Percentiles rank a stretch among this genome's conserved stretches.
phyloP scores from a whole-genome alignment of 495 filamentous ascomycete species.

The Aspergillus saccharolyticus region DNA sequence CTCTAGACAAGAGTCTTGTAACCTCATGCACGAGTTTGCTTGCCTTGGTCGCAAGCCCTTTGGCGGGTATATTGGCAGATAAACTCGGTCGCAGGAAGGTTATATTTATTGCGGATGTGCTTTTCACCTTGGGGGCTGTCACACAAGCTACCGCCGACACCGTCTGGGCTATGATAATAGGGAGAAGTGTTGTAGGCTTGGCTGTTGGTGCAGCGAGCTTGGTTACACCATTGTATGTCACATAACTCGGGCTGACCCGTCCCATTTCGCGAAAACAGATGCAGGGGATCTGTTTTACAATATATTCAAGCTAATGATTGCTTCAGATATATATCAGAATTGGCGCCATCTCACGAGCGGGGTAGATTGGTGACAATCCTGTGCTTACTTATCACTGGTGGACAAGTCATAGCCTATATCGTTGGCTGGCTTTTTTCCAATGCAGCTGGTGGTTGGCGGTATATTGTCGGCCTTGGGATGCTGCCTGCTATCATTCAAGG shows the following conservation, averaged over 20 bases:
- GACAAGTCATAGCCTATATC: slow-evolving; percentile 82
- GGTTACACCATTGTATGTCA: slow-evolving; percentile 65
- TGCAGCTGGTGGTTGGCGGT: slow-evolving; percentile 71
- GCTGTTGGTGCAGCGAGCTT: slow-evolving; percentile 81
- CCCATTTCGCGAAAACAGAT: not conserved
- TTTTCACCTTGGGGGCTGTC: slow-evolving; percentile 73
- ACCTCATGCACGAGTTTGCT: slow-evolving; percentile 77
- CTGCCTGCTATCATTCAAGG: slow-evolving; percentile 69
- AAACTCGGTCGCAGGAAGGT: slow-evolving; percentile 66
- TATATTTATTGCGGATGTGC: slow-evolving; percentile 69
- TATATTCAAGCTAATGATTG: slow-evolving; percentile 7
- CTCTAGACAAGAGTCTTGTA: slow-evolving; percentile 76
- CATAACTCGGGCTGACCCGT: not conserved
- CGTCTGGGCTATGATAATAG: slow-evolving; percentile 70
- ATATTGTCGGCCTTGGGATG: slow-evolving; percentile 84
- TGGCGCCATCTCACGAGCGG: slow-evolving; percentile 68
- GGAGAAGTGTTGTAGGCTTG: slow-evolving; percentile 71
- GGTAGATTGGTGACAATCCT: slow-evolving; percentile 75
- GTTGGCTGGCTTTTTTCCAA: slow-evolving; percentile 62
- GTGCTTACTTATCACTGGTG: slow-evolving; percentile 74
- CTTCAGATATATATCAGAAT: slow-evolving; percentile 69
- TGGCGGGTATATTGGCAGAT: slow-evolving; percentile 73
- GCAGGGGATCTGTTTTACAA: not conserved
- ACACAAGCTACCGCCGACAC: slow-evolving; percentile 60
- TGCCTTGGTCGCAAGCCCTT: slow-evolving; percentile 71